Conservation (phyloP, 140 eudicot genomes). For the Erigeron philadelphicus region DNA sequence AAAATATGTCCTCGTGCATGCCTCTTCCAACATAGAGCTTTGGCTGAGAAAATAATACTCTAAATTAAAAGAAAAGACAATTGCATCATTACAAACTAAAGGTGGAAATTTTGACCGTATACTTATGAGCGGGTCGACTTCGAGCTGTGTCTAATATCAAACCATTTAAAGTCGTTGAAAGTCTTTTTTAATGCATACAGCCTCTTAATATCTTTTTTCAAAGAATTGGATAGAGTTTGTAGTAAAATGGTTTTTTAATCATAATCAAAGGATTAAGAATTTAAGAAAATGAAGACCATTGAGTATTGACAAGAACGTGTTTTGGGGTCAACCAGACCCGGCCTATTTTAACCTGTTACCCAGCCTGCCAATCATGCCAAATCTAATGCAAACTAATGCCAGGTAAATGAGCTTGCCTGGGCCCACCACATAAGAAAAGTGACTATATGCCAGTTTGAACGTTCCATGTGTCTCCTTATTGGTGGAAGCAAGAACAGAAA, state of each 20-base stretch:
- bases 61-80: slow-evolving; percentile 1
- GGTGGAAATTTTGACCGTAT: neutral
- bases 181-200: neutral
- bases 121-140: neutral
- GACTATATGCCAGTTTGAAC: slow-evolving; percentile 78
- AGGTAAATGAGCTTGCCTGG: slow-evolving; percentile 53
- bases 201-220: neutral
- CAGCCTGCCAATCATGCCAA: neutral
- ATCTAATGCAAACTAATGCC: slow-evolving; percentile 1
- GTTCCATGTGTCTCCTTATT: slow-evolving; percentile 79
- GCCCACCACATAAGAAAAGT: slow-evolving; percentile 95
- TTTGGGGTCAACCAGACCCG: neutral
- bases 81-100: neutral
- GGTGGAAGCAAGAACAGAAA: slow-evolving; percentile 77
- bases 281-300: neutral
- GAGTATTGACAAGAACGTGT: slow-evolving; percentile 4
- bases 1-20: slow-evolving; percentile 92
- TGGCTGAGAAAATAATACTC: slow-evolving; percentile 55
- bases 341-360: neutral
- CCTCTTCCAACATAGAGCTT: slow-evolving; percentile 96
- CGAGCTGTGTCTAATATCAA: neutral
- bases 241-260: neutral
- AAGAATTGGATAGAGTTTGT: neutral
- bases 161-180: neutral
- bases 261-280: neutral